Evolutionary conservation across 495 filamentous ascomycete genomes (phyloP).

Genomic region (Letharia columbiana): DNA sequence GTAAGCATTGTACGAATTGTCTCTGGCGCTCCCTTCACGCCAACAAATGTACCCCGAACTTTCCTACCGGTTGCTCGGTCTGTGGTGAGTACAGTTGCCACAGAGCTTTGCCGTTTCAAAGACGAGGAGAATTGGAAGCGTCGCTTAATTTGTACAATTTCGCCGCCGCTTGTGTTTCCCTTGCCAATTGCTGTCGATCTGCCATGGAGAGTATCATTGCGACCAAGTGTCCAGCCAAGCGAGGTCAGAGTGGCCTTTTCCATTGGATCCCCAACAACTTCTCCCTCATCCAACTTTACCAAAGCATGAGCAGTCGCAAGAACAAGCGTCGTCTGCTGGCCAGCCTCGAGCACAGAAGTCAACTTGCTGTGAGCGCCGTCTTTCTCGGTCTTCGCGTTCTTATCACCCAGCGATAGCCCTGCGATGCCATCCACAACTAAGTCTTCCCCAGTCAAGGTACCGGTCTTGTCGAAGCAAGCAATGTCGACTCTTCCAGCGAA

Average conservation of each 20-base stretch:
- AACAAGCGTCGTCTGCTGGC: constrained; percentile 79
- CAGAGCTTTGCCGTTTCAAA: constrained; percentile 89
- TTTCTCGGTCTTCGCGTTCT: constrained; percentile 58
- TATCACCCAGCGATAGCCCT: constrained; percentile 64
- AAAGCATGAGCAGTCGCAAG: constrained; percentile 92
- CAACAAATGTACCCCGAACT: constrained; percentile 73
- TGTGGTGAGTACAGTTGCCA: constrained; percentile 65
- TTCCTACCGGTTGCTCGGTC: constrained; percentile 64
- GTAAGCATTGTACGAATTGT: constrained; percentile 90
- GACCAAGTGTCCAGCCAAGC: constrained; percentile 84
- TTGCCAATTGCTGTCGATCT: constrained; percentile 41
- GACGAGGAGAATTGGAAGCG: constrained; percentile 98
- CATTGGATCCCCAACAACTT: constrained; percentile 97
- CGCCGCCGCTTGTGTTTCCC: constrained; percentile 40
- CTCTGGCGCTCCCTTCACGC: constrained; percentile 94
- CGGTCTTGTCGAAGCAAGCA: constrained; percentile 98
- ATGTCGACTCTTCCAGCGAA: constrained; percentile 93
- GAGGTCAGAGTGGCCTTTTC: constrained; percentile 88
- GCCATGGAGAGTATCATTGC: constrained; percentile 68
- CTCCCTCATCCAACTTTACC: constrained; percentile 92
- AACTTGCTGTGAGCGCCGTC: constrained; percentile 73
- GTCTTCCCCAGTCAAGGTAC: constrained; percentile 93
- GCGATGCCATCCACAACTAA: constrained; percentile 96
- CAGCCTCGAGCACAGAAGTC: constrained; percentile 53
- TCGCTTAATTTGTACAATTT: constrained; percentile 82